Evolutionary conservation across 352 stramenopile species (phyloP), one percentile per base, ranked within the genome.

Genomic region (Peronospora destructor): DNA sequence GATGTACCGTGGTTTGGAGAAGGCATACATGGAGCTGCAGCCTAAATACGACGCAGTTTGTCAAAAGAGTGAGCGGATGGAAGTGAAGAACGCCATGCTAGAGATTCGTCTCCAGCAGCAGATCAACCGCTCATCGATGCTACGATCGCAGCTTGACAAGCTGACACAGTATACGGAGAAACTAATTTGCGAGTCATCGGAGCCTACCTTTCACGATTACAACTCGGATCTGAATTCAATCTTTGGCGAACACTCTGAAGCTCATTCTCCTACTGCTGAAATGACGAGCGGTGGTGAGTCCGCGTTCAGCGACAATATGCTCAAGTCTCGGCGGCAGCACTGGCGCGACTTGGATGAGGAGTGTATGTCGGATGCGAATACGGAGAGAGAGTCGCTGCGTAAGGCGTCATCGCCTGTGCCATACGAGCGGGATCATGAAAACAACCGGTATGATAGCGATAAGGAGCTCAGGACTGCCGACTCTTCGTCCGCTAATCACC

Each of bases 141-240:
- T 89, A 16, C 78, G 78, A 25, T 69, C 68, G 9, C 72, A 87
- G 37, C 63, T 89, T 7, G 75, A 85, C 55, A 79, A 87, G 43
- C 48, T 87, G 30, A 85, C 78, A 25, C 59, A 81, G 56, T 87
- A 86, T 48, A 82, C 71, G 6, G 78, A 84, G 47, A 85, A 79
- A 11, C 36, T 84, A 14, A 78, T 85, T 25, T 62, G 63, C 29
- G 71, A 70, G 43, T 84, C 64, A 3, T 75, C 73, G n/a, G 72
- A 84, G 41, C 65, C 68, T 17, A 71, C 64, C 14, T 33, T 72
- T 32, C 66, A 63, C 38, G 71, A 77, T 40, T 82, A 74, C 49
- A 68, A 53, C 28, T 76, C 71, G 25, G 71, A 82, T 21, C 14
- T 76, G 14, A 75, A 67, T 40, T 82, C 68, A 2, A 48, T 78